Conservation (phyloP, 78 protist species). For the Planoprotostelium fungivorum region DNA sequence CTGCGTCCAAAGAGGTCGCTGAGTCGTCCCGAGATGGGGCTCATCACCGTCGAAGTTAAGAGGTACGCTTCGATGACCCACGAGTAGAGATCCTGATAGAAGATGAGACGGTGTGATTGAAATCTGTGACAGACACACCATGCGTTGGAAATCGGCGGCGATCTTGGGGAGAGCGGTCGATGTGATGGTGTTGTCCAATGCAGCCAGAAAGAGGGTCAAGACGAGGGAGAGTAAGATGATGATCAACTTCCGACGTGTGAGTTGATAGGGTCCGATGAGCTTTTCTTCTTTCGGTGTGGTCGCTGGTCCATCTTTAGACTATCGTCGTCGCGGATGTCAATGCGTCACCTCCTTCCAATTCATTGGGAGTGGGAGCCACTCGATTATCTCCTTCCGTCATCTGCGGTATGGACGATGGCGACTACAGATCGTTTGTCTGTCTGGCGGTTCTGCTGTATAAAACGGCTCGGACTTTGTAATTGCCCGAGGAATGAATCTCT, state of each 20-base stretch:
- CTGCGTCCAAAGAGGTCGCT: constrained; percentile 54
- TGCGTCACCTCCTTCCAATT: too few relatives aligned
- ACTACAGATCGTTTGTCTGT: too few relatives aligned
- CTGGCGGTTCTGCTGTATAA: too few relatives aligned
- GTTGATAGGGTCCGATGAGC: neutral
- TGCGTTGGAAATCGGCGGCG: constrained; percentile 28
- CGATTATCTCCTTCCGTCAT: too few relatives aligned
- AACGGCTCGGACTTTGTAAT: too few relatives aligned
- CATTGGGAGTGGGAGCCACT: too few relatives aligned
- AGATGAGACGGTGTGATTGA: too few relatives aligned
- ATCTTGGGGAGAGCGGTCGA: constrained; percentile 61
- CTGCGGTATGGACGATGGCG: too few relatives aligned
- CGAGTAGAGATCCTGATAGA: constrained; percentile 16
- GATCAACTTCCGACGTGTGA: constrained; percentile 13
- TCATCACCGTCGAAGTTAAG: constrained; percentile 27
- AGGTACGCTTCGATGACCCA: constrained; percentile 54
- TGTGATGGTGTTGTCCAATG: constrained; percentile 51
- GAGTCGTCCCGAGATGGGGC: constrained; percentile 52
- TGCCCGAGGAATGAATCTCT: too few relatives aligned
- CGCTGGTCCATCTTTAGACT: too few relatives aligned
- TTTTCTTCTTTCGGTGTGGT: too few relatives aligned
- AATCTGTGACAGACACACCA: neutral
- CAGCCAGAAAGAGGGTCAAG: constrained; percentile 39
- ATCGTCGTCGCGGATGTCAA: too few relatives aligned
- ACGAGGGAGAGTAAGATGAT: constrained; percentile 47